Evolutionary conservation across 176 grass and related monocot species (phyloP).

Genomic region (Chrysopogon serrulatus): DNA sequence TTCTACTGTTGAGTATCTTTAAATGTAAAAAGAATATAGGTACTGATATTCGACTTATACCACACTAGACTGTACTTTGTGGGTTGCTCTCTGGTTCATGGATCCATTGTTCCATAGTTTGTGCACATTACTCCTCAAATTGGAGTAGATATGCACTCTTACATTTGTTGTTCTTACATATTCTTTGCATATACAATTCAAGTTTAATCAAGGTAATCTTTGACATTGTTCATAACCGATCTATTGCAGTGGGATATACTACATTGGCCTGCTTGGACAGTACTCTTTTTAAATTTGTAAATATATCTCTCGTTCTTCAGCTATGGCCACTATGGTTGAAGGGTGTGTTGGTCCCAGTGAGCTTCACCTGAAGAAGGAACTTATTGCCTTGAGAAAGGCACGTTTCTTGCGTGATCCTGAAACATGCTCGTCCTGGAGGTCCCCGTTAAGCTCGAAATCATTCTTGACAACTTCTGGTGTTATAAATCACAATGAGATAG

Average conservation of each 20-base stretch:
- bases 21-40: too few species aligned
- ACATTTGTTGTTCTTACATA: background rate
- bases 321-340: constrained; percentile 50
- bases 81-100: constrained; percentile 1
- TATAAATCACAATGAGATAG: constrained; percentile 34
- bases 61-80: background rate
- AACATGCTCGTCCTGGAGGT: constrained; percentile 88
- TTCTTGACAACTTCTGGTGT: constrained; percentile 40
- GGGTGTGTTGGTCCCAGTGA: constrained; percentile 66
- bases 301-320: constrained; percentile 3
- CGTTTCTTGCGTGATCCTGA: constrained; percentile 83
- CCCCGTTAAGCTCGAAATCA: constrained; percentile 73
- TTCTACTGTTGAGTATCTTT: background rate
- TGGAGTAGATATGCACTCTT: background rate
- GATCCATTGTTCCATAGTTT: background rate
- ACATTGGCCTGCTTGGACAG: constrained; percentile 1
- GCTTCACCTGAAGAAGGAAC: constrained; percentile 95
- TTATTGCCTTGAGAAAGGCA: constrained; percentile 74
- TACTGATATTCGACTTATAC: background rate
- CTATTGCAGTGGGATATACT: constrained; percentile 21
- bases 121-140: background rate
- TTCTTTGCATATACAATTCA: constrained; percentile 2
- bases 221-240: constrained; percentile 10
- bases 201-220: background rate
- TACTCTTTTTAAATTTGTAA: constrained; percentile 17